Base-by-base conservation (phyloP, 306 rosid genomes). In the Potentilla sterilis region DNA sequence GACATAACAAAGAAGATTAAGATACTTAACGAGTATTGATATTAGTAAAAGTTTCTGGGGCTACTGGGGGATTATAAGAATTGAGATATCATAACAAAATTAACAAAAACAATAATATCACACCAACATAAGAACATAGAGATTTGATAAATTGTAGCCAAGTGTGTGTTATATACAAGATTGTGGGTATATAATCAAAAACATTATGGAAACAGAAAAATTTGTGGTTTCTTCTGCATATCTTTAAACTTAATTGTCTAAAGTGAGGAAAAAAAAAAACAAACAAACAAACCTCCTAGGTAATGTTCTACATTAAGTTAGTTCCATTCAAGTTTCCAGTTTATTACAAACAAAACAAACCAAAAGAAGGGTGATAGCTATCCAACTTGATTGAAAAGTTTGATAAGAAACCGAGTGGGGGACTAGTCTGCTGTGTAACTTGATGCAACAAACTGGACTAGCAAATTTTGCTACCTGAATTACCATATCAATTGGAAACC, bases 401-500 rank as follows among this genome's bases (percentile, higher is more conserved):
- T 7, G 59, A 8, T n/a, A 28, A 28, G 28, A 28, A 28, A 28
- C 28, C 28, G 1, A 28, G 28, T 28, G 28, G 28, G 1, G 1
- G 28, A 19, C n/a, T 32, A 61, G 13, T 32, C 32, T 61, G 67
- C 67, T 4, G 41, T 61, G 0, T 14, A 61, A 32, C 40, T 22
- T 1, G 19, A 59, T 12, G 67, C 41, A 32, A 61, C 67, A 61
- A 32, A 61, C 67, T 61, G 67, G 40, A 61, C 41, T 61, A 61
- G 67, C 67, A 61, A 61, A 61, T 32, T 61, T 61, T 61, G 67
- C 67, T 61, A 61, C 67, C 67, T 61, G 41, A 59, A 61, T 61
- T 32, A 41, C 67, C 67, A 6, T 61, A 32, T 61, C 40, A 61
- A 28, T 61, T 61, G 41, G 67, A 61, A 19, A 8, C 67, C 41